phyloP scores from a whole-genome alignment of 1,284 basidiomycete species.

The Malassezia obtusa region DNA sequence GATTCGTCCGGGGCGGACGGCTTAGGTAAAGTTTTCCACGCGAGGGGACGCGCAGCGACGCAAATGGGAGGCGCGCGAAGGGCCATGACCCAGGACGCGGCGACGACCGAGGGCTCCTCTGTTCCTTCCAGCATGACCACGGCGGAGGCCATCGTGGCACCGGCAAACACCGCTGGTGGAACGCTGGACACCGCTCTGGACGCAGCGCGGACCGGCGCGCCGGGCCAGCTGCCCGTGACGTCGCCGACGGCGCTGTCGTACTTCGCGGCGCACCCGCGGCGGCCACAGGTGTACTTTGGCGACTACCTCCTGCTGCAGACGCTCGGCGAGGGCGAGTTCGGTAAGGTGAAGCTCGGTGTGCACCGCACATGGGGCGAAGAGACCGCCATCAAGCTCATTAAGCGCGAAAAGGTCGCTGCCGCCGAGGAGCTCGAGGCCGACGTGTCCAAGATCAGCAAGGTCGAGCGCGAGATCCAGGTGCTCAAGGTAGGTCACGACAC shows the following conservation, averaged over 20 bases:
- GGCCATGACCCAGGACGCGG: neutral
- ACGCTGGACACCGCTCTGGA: constrained; percentile 3
- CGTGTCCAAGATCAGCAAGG: constrained; percentile 74
- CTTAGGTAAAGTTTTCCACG: constrained; percentile 13
- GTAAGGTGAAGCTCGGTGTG: constrained; percentile 95
- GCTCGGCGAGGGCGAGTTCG: constrained; percentile 86
- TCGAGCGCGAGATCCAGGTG: constrained; percentile 94
- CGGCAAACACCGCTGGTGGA: neutral
- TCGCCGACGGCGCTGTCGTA: constrained; percentile 45
- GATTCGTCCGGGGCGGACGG: constrained; percentile 9
- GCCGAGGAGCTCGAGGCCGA: constrained; percentile 45
- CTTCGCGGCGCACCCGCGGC: constrained; percentile 46
- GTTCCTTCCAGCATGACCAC: constrained; percentile 6
- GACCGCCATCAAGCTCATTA: constrained; percentile 97
- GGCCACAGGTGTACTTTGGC: constrained; percentile 48
- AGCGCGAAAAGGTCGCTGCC: constrained; percentile 80
- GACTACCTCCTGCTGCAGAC: constrained; percentile 47
- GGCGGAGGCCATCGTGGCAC: constrained; percentile 9
- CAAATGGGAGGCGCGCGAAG: constrained; percentile 11
- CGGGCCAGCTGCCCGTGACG: constrained; percentile 29
- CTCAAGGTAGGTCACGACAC: constrained; percentile 60
- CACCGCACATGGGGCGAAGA: constrained; percentile 90
- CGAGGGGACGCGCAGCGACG: constrained; percentile 4
- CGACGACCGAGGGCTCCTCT: neutral
- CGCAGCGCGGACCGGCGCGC: neutral